Evolutionary conservation across 2,329 filamentous ascomycete species (phyloP), one percentile per base, ranked within the genome.

Genomic region (Fusarium dlaminii): DNA sequence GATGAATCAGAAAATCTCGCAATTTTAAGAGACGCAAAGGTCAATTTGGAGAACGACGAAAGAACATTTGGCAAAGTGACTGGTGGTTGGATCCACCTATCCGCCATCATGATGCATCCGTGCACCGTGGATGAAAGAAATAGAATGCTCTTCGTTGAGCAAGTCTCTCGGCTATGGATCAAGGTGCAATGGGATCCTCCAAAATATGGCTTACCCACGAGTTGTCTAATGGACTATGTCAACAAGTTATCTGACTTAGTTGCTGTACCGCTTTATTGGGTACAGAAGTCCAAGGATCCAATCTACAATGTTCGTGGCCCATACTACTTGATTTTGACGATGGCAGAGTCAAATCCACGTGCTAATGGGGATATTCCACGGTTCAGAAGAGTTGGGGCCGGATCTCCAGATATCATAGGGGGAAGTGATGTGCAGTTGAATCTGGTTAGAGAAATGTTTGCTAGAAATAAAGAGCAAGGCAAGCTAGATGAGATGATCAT

Each of bases 21-120:
- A 7, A 5, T 39, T 20, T 0, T 60, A 3, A 42, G 42, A 51
- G 54, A 9, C 1, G 54, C 36, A 59, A 40, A 13, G 1, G 20
- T 43, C 0, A 17, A 45, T 4, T 3, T 51, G 4, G 24, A 51
- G 7, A 45, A 5, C 1, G 0, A 11, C 0, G 24, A 27, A 18
- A 60, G 17, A 1, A 13, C 37, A 6, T 64, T 60, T 39, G 55
- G 62, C 1, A 37, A 15, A 8, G 55, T 64, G 3, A 51, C 55
- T 14, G 37, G 55, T 37, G 55, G 55, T 1, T 51, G 43, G 24
- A 5, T 43, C 1, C 55, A 37, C 4, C 30, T 64, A 0, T 43
- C 24, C 4, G 8, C 14, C 22, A 20, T 60, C 6, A 37, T 32
- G 18, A 3, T 48, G 9, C 14, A 63, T 18, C 29, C 52, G 4